These are phyloP conservation scores for Stachybotrys elegans DNA, from an alignment of 2,329 filamentous ascomycete genomes.

Conservation along the genomic window DNA sequence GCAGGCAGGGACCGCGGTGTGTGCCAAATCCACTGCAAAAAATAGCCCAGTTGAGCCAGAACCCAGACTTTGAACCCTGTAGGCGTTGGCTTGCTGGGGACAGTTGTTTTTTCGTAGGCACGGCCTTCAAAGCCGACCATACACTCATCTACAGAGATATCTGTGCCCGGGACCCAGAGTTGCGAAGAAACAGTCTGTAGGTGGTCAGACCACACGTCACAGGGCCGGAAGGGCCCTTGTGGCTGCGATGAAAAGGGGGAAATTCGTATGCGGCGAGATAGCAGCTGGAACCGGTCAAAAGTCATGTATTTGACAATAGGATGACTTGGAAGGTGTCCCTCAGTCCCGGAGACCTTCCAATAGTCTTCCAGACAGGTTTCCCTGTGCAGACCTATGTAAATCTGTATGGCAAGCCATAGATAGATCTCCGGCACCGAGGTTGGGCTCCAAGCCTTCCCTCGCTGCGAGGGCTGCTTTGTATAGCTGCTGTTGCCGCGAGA, in stretches of 20 bases:
- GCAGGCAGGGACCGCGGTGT: too few species aligned
- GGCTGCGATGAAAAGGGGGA: background rate
- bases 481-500: too few species aligned
- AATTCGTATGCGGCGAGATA: background rate
- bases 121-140: constrained; percentile 6
- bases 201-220: constrained; percentile 6
- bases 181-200: constrained; percentile 5
- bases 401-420: constrained; percentile 8
- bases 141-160: constrained; percentile 6
- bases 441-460: constrained; percentile 4
- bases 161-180: constrained; percentile 1
- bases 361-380: constrained; percentile 6
- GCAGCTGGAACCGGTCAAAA: constrained; percentile 2
- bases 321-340: background rate
- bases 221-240: background rate
- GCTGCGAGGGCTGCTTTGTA: too few species aligned
- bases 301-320: constrained; percentile 9
- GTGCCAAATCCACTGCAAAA: constrained; percentile 8
- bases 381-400: constrained; percentile 9
- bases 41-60: constrained; percentile 5
- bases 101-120: background rate
- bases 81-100: constrained; percentile 2
- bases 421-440: constrained; percentile 7
- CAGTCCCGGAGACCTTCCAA: constrained; percentile 3
- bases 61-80: constrained; percentile 8